These are phyloP conservation scores for Biscogniauxia sp. DNA, from an alignment of 2,329 filamentous ascomycete species.

Conservation along the genomic window DNA sequence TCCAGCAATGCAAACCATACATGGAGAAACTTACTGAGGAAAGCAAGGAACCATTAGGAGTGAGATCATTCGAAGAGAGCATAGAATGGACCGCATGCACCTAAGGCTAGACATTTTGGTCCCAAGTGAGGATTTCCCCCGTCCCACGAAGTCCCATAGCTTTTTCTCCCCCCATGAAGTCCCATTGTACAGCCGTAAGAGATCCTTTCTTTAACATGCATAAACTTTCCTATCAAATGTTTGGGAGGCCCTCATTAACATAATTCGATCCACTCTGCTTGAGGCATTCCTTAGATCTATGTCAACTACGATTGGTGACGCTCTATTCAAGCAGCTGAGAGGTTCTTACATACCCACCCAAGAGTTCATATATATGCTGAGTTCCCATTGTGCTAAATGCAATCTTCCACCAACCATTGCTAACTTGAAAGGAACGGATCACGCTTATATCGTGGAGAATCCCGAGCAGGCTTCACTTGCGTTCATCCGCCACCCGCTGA, in stretches of 20 bases:
- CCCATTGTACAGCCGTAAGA: too few species aligned
- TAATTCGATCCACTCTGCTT: constrained; percentile 5
- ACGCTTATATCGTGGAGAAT: not conserved
- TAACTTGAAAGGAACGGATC: not conserved
- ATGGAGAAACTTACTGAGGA: not conserved
- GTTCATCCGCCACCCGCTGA: not conserved
- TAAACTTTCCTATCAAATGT: not conserved
- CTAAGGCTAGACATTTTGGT: too few species aligned
- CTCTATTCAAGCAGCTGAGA: constrained; percentile 1
- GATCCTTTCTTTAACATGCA: not conserved
- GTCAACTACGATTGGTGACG: not conserved
- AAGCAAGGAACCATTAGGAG: not conserved
- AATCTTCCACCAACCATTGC: not conserved
- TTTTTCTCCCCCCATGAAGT: too few species aligned
- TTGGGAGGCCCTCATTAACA: not conserved
- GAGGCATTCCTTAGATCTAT: constrained; percentile 3
- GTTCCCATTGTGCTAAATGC: not conserved
- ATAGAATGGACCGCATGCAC: not conserved
- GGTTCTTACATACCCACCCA: not conserved
- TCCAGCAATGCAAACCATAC: too few species aligned
- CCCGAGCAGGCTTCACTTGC: not conserved
- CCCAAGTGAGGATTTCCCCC: too few species aligned
- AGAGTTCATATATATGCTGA: not conserved
- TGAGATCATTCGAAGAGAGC: not conserved
- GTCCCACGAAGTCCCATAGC: too few species aligned